A percentile compares a stretch with the other conserved stretches of the same genome.
These are phyloP conservation scores for Barbatosphaeria neglecta DNA, from an alignment of 495 filamentous ascomycete species.

Conservation along the genomic window DNA sequence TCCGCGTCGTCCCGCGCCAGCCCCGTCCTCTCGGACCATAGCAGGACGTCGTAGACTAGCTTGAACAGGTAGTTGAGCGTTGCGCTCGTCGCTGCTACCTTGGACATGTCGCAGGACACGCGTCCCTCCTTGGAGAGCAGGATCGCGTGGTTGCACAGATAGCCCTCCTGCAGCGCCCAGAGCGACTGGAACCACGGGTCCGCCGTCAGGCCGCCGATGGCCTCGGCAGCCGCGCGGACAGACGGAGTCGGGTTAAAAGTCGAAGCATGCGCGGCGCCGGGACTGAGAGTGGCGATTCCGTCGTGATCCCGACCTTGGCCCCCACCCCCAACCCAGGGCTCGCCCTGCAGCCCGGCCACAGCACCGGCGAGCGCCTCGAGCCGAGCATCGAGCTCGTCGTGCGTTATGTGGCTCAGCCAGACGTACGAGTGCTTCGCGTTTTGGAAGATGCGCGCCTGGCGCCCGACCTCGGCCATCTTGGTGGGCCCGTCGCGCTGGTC, in stretches of 20 bases:
- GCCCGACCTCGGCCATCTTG: slow-evolving; percentile 3
- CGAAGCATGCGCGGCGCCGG: no score
- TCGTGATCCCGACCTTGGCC: slow-evolving; percentile 2
- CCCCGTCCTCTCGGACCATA: slow-evolving; percentile 4
- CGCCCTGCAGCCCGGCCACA: neutral
- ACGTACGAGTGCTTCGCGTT: slow-evolving; percentile 5
- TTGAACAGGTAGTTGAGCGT: slow-evolving; percentile 2
- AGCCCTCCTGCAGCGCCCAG: slow-evolving; percentile 6
- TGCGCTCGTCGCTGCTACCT: neutral
- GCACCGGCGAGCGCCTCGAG: neutral
- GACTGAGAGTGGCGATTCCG: no score
- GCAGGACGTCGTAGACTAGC: slow-evolving; percentile 1
- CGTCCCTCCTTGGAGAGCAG: neutral
- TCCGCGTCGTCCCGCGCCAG: slow-evolving; percentile 1
- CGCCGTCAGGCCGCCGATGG: neutral
- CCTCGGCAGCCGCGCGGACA: neutral
- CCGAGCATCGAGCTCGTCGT: neutral
- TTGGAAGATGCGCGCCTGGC: slow-evolving; percentile 4
- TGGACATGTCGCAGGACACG: neutral
- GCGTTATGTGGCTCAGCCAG: slow-evolving; percentile 1
- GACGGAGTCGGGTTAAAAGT: no score
- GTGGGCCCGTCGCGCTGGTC: slow-evolving; percentile 3
- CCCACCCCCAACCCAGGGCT: neutral
- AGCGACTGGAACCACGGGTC: slow-evolving; percentile 7
- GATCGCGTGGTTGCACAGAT: slow-evolving; percentile 2